Percentiles rank a stretch among this genome's conserved stretches.
phyloP scores from a whole-genome alignment of 306 rosid species.

The Vigna nakashimae region DNA sequence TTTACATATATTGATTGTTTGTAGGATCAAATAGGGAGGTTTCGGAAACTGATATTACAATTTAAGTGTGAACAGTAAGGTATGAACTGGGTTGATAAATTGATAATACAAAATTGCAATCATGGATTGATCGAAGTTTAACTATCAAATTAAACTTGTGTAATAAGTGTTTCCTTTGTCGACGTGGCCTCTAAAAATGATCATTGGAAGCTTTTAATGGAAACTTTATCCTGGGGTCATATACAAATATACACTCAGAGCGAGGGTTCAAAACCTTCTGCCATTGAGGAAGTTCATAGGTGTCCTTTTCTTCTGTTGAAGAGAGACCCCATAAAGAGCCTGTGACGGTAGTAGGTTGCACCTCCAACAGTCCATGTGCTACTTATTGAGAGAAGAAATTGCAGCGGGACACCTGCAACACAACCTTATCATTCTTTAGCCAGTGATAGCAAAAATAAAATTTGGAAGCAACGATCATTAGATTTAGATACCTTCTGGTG shows the following conservation, averaged over 20 bases:
- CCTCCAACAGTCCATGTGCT: slow-evolving; percentile 65
- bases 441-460: neutral
- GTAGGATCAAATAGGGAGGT: neutral
- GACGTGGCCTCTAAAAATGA: neutral
- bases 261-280: slow-evolving; percentile 65
- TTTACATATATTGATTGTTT: neutral
- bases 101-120: slow-evolving; percentile 35
- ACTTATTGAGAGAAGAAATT: slow-evolving; percentile 72
- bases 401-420: slow-evolving; percentile 57
- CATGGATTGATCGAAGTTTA: slow-evolving; percentile 10
- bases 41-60: slow-evolving; percentile 25
- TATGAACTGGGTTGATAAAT: slow-evolving; percentile 27
- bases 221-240: slow-evolving; percentile 79
- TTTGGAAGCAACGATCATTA: neutral
- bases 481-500: slow-evolving; percentile 32
- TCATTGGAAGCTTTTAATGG: slow-evolving; percentile 66
- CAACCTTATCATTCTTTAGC: slow-evolving; percentile 12
- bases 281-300: slow-evolving; percentile 77
- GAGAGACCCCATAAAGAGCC: slow-evolving; percentile 81
- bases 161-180: neutral
- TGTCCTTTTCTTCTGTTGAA: slow-evolving; percentile 61
- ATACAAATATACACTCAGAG: slow-evolving; percentile 64
- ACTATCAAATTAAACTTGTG: slow-evolving; percentile 12
- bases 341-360: slow-evolving; percentile 69
- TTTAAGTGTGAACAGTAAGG: neutral